Conservation (phyloP, 73 alveolate species). For the Stentor roeselii region DNA sequence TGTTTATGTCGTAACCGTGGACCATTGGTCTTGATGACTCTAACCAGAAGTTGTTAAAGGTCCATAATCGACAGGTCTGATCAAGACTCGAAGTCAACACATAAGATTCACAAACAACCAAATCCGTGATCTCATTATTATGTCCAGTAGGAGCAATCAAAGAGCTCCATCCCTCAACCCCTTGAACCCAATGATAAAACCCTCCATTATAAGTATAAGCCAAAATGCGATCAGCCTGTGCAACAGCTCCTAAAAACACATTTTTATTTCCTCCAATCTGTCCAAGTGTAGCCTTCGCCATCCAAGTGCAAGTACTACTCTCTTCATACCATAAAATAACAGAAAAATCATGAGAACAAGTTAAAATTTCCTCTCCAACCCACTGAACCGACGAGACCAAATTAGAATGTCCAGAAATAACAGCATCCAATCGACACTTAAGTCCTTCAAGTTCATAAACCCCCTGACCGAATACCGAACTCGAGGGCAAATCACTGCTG, state of each 20-base stretch:
- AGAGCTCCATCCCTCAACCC: slow-evolving; percentile 55
- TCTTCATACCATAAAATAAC: slow-evolving; percentile 77
- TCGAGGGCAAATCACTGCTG: not conserved
- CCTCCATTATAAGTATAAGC: slow-evolving; percentile 92
- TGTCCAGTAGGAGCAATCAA: slow-evolving; percentile 87
- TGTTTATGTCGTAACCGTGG: slow-evolving; percentile 94
- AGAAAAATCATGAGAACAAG: slow-evolving; percentile 84
- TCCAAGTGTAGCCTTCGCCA: slow-evolving; percentile 71
- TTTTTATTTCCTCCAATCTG: slow-evolving; percentile 87
- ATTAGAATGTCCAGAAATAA: slow-evolving; percentile 79
- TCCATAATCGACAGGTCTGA: slow-evolving; percentile 84
- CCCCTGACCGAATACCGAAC: slow-evolving; percentile 24
- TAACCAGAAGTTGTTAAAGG: slow-evolving; percentile 66
- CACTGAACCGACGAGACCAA: slow-evolving; percentile 80
- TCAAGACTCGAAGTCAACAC: slow-evolving; percentile 84
- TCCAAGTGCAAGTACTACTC: slow-evolving; percentile 29
- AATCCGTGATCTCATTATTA: slow-evolving; percentile 89
- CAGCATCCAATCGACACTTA: slow-evolving; percentile 77
- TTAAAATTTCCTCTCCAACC: slow-evolving; percentile 58
- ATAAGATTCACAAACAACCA: slow-evolving; percentile 59
- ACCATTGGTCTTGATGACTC: slow-evolving; percentile 93
- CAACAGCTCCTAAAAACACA: slow-evolving; percentile 75
- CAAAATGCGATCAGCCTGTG: slow-evolving; percentile 50
- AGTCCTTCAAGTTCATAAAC: slow-evolving; percentile 51
- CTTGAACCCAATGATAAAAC: slow-evolving; percentile 81